Evolutionary conservation across 768 basidiomycete species (phyloP), one percentile per base, ranked within the genome.

Genomic region (Fomitopsis pulvina): DNA sequence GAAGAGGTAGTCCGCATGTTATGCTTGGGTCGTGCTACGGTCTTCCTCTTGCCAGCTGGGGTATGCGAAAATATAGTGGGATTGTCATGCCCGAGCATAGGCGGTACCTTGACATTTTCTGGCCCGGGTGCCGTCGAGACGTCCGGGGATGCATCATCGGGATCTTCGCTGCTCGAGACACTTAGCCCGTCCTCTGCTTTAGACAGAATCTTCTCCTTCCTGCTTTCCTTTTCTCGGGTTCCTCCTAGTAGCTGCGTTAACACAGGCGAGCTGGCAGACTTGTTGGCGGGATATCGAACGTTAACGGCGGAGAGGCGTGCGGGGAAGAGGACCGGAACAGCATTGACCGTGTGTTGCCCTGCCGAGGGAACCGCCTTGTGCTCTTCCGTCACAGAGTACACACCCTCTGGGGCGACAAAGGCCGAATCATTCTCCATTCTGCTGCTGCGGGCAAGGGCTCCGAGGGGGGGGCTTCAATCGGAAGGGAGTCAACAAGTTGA

Each of bases 1-100:
- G 94, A 95, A 4, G 86, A 91, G 1, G 92, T 92, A 0, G 91
- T 91, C 47, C 87, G 78, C 56, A 96, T 83, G 59, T 87, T 95
- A 57, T 91, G 90, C 64, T 90, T 94, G n/a, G 92, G 91, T 27
- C 88, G 75, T 8, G 84, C 69, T 21, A 67, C 62, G 7, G 69
- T 62, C 53, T 83, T 80, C 69, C 83, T 85, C 74, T 87, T 88
- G 47, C 78, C 78, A 24, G 72, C 54, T 5, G 77, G 69, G 11
- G 67, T 61, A n/a, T 69, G 72, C 2, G 81, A 79, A 64, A 91
- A 91, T 1, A 87, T 72, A 51, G 78, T 79, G 1, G 72, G 70
- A 53, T 62, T 67, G 38, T 74, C 72, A 42, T 65, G 66, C 2
- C 76, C 71, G 5, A 73, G 57, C 20, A 67, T 52, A n/a, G 75